Evolutionary conservation across 2,329 filamentous ascomycete genomes (phyloP), one percentile per base, ranked within the genome.

Genomic region (Hymenoscyphus fraxineus): DNA sequence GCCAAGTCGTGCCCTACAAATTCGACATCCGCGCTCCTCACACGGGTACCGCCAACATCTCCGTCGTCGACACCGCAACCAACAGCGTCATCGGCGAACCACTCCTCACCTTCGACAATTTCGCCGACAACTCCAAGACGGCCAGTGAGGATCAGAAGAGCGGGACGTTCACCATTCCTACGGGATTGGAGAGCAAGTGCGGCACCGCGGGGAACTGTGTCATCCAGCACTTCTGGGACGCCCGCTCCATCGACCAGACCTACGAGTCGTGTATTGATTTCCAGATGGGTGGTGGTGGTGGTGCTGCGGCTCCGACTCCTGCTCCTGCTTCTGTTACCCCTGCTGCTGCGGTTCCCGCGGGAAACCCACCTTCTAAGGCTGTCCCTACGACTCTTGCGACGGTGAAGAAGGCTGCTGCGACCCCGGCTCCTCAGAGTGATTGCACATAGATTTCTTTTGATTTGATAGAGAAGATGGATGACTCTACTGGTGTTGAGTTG

Each of bases 181-280:
- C 69, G 54, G 78, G 82, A 69, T 74, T 85, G 57, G 70, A 67
- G 12, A 72, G 80, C 67, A 72, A 57, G 59, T 73, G 73, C 66
- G 47, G 68, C 2, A 63, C 66, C 15, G 66, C 70, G 58, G 70
- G 71, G 54, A 69, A 61, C 13, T 73, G 71, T 64, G 69, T 83
- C 6, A 78, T 86, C 58, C 83, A 85, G 72, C 83, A 82, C 79
- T 83, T 73, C 74, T 85, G 82, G 83, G 76, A 83, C 67, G 81
- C 82, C 9, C 70, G 76, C 15, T 72, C 70, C 51, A 78, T 83
- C 59, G 73, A 81, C 67, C 83, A 85, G 78, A 84, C 82, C n/a
- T 85, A 85, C 72, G 81, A 84, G 76, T 78, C 78, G 60, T 85
- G 83, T 71, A 76, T 85, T 64, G 83, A 85, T 73, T 84, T 85